Percentiles rank a stretch among this genome's conserved stretches.
Evolutionary conservation across 306 rosid genomes (phyloP).

Genomic region (Erythrophleum fordii): DNA sequence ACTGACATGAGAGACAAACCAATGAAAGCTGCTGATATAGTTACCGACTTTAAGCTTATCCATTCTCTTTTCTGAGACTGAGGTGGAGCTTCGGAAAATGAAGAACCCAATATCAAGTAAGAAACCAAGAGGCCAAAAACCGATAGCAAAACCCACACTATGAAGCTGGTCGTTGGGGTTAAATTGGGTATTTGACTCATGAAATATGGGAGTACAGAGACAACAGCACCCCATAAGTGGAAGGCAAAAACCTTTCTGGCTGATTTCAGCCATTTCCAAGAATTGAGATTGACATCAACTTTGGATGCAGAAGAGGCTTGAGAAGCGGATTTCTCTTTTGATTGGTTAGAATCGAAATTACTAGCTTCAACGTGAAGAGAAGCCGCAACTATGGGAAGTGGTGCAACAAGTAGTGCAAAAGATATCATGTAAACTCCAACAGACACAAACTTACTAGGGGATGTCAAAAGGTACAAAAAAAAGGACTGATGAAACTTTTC

Average conservation of each 20-base stretch:
- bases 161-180: conserved; percentile 55
- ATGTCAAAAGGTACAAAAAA: conserved; percentile 81
- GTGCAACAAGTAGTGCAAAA: conserved; percentile 83
- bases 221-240: conserved; percentile 82
- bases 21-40: conserved; percentile 71
- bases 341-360: conserved; percentile 36
- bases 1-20: conserved; percentile 92
- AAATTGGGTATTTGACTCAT: conserved; percentile 63
- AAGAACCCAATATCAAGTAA: conserved; percentile 61
- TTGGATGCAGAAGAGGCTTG: conserved; percentile 45
- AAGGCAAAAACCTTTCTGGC: conserved; percentile 73
- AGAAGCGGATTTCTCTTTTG: conserved; percentile 43
- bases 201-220: conserved; percentile 77
- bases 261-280: conserved; percentile 87
- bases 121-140: conserved; percentile 54
- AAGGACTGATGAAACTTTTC: conserved; percentile 97
- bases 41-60: conserved; percentile 85
- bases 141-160: conserved; percentile 69
- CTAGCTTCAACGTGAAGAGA: conserved; percentile 64
- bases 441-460: conserved; percentile 89
- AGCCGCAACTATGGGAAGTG: conserved; percentile 90
- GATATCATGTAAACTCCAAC: conserved; percentile 97
- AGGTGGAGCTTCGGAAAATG: conserved; percentile 47
- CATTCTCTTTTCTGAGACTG: conserved; percentile 59
- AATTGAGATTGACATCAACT: conserved; percentile 44